phyloP scores from a whole-genome alignment of 345 rosid genomes.

The Hibiscus mutabilis region DNA sequence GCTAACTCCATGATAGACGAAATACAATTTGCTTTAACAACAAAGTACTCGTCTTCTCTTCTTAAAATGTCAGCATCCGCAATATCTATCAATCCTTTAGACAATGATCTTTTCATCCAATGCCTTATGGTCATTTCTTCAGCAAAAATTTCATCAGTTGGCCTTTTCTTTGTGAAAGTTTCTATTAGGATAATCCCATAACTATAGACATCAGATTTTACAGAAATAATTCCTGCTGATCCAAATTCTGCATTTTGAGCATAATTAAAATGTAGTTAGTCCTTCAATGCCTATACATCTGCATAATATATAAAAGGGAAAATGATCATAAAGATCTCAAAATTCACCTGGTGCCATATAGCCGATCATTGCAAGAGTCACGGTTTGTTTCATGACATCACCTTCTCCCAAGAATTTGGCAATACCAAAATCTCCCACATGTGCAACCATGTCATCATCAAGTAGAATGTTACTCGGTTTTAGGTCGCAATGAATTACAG shows the following conservation, averaged over 20 bases:
- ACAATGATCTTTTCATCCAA: slow-evolving; percentile 3
- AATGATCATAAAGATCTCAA: neutral
- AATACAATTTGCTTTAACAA: neutral
- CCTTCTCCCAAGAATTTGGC: slow-evolving; percentile 4
- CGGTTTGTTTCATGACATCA: neutral
- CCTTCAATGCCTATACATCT: too few relatives aligned
- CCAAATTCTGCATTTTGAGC: slow-evolving; percentile 5
- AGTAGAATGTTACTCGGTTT: slow-evolving; percentile 12
- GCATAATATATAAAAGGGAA: neutral
- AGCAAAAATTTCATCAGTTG: neutral
- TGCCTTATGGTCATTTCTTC: neutral
- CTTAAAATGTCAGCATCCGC: neutral
- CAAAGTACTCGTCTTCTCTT: neutral
- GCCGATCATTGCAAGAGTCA: slow-evolving; percentile 5
- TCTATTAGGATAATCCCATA: slow-evolving; percentile 10
- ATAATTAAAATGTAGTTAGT: neutral
- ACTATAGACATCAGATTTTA: slow-evolving; percentile 8
- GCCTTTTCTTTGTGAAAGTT: slow-evolving; percentile 8
- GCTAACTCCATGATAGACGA: slow-evolving; percentile 12
- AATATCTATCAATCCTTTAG: neutral
- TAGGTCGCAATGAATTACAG: slow-evolving; percentile 9
- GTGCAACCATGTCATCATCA: slow-evolving; percentile 4
- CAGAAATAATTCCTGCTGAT: neutral
- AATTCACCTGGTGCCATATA: slow-evolving; percentile 19
- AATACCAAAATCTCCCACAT: slow-evolving; percentile 11